These are phyloP conservation scores for Neophaeococcomyces aloes DNA, from an alignment of 2,329 filamentous ascomycete genomes.

Conservation along the genomic window DNA sequence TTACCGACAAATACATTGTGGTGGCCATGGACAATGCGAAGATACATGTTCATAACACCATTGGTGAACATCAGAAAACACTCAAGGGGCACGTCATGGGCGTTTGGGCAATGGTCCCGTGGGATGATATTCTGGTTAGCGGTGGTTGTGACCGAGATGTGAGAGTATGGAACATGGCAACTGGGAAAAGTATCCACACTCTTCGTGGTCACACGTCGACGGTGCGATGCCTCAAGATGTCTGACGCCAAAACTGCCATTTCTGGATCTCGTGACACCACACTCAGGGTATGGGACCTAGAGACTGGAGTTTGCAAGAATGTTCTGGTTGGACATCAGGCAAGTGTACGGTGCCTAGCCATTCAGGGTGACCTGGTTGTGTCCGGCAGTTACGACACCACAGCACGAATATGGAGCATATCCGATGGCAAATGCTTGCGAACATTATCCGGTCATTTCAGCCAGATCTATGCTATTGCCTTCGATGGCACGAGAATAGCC, in stretches of 20 bases:
- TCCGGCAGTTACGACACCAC: conserved; percentile 97
- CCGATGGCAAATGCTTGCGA: conserved; percentile 80
- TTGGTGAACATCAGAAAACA: conserved; percentile 78
- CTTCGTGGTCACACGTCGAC: conserved; percentile 93
- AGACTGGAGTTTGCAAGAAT: conserved; percentile 76
- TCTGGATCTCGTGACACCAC: conserved; percentile 94
- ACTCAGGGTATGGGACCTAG: conserved; percentile 87
- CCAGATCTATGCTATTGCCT: conserved; percentile 97
- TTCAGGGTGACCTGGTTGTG: conserved; percentile 93
- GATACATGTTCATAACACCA: conserved; percentile 93
- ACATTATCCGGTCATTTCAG: conserved; percentile 92
- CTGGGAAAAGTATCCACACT: conserved; percentile 69
- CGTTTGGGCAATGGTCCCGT: conserved; percentile 98
- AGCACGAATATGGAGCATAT: conserved; percentile 95
- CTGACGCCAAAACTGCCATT: conserved; percentile 83
- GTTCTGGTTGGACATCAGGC: conserved; percentile 91
- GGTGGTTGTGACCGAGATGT: conserved; percentile 96
- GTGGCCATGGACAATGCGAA: conserved; percentile 96
- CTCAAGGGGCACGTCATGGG: conserved; percentile 96
- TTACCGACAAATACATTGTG: conserved; percentile 93
- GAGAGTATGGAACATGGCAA: conserved; percentile 89
- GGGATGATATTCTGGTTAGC: conserved; percentile 88
- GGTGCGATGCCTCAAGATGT: conserved; percentile 95
- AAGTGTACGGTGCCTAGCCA: conserved; percentile 87
- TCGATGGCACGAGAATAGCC: conserved; percentile 85